Base-by-base conservation (phyloP, 768 basidiomycete genomes). In the Piloderma croceum region DNA sequence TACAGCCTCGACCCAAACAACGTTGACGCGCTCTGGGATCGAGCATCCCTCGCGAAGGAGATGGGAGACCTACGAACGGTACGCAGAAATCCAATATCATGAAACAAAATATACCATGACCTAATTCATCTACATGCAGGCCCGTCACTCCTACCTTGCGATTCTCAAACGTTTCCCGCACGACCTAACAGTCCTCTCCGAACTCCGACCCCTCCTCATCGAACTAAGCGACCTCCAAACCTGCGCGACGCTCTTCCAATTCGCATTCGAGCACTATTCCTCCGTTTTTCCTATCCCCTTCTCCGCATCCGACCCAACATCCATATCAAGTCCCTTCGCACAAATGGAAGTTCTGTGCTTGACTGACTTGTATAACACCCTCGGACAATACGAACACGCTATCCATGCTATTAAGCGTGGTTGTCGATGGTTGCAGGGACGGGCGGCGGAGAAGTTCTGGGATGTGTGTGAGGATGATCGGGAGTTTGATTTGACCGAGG, bases 381-480 rank as follows among this genome's bases (percentile, higher is more conserved):
- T 83, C 20, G 79, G 75, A 1, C 76, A 87, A 44, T 70, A 84
- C 51, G 79, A 79, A 24, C 67, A 73, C 31, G 86, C 85, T 0
- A 65, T 90, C 12, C 68, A 75, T 10, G 73, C 77, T 1, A 80
- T 94, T 37, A 72, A 84, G 34, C 69, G 67, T 38, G 93, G 92
- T 1, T 83, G 77, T 37, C 66, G 94, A 40, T 98, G 94, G 94
- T 60, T 97, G n/a, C 90, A 97, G 58, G 89, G 90, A 0, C 67
- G 94, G 23, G 65, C 63, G 23, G 66, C 74, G 34, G 82, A 85
- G 54, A 70, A 67, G 39, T 80, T 82, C 42, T 97, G 92, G 91
- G 87, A 91, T 48, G 58, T 72, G 17, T 76, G 80, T 39, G 75
- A 74, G 22, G 93, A 99, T 56, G 94, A 99, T 55, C 69, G 92